Base-by-base conservation (phyloP, 2,329 filamentous ascomycete species). In the Calonectria multiphialidica region DNA sequence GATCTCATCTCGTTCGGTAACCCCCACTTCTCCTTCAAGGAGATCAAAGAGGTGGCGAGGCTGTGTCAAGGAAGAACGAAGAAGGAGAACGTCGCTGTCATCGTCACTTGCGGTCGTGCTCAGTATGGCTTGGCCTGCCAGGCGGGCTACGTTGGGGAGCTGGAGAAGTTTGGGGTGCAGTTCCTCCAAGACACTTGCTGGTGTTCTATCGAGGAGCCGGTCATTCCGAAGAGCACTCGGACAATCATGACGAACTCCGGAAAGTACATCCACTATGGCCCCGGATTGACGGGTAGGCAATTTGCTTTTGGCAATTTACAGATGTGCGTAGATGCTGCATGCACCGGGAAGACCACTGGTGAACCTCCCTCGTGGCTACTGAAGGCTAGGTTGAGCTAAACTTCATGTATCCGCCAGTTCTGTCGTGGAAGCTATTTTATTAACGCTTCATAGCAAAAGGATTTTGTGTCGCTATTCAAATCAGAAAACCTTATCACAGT, bases 221-320 rank as follows among this genome's bases (percentile, higher is more conserved):
- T 72, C 2, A 72, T 77, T 37, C 74, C 75, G 0, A 50, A 59
- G 2, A 4, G 4, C 0, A 63, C 72, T 4, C 70, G 30, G 23
- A 47, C 53, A 1, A 76, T 75, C 5, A 69, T 77, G 61, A 77
- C 75, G 0, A 77, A 76, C 21, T 77, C 75, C 12, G 74, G 74
- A 1, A 77, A 77, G 33, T 77, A 75, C 30, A 72, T 73, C 3
- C 75, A 77, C 18, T 77, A 77, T 37, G 75, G 75, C 0, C 75
- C 72, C 0, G 75, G 74, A 0, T 53, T 77, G 1, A 77, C 72
- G 2, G 70, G 75, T 15, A 70, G 74, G 23, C 21, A 66, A 28
- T 67, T 74, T 25, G 30, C 18, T 4, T 74, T 74, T 66, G 66
- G 70, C 5, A 74, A 50, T 40, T 35, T 74, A 30, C 53, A 63